These are phyloP conservation scores for Jackrogersella multiformis DNA, from an alignment of 495 filamentous ascomycete species.

Conservation along the genomic window DNA sequence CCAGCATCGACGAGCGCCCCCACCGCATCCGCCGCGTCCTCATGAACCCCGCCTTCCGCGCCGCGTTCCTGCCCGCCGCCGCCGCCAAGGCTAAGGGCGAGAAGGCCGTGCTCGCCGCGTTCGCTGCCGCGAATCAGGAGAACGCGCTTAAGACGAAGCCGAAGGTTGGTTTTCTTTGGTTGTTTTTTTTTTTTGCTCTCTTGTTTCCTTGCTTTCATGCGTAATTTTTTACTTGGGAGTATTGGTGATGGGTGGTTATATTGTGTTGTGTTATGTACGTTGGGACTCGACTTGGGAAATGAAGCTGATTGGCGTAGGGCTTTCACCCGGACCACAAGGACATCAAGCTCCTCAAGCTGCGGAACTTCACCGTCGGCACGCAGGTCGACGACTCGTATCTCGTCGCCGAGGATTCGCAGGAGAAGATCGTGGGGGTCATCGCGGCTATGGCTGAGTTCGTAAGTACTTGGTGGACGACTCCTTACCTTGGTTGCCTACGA, in stretches of 20 bases:
- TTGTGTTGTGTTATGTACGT: too few relatives aligned
- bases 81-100: conserved; percentile 61
- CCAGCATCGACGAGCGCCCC: conserved; percentile 76
- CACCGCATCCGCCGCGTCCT: conserved; percentile 72
- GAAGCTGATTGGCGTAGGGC: conserved; percentile 60
- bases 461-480: conserved; percentile 51
- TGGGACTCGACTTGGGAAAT: background rate
- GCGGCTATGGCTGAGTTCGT: conserved; percentile 72
- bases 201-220: too few relatives aligned
- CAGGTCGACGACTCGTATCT: conserved; percentile 69
- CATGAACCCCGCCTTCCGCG: conserved; percentile 63
- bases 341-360: conserved; percentile 77
- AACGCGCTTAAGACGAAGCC: conserved; percentile 85
- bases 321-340: conserved; percentile 76
- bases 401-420: conserved; percentile 58
- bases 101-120: conserved; percentile 66
- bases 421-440: conserved; percentile 63
- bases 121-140: conserved; percentile 71
- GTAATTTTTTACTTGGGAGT: too few relatives aligned
- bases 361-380: conserved; percentile 76
- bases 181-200: background rate
- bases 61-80: conserved; percentile 68
- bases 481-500: background rate
- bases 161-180: conserved; percentile 63
- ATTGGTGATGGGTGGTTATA: too few relatives aligned